Base-by-base conservation (phyloP, 331 rosid species). In the Telfairia occidentalis region DNA sequence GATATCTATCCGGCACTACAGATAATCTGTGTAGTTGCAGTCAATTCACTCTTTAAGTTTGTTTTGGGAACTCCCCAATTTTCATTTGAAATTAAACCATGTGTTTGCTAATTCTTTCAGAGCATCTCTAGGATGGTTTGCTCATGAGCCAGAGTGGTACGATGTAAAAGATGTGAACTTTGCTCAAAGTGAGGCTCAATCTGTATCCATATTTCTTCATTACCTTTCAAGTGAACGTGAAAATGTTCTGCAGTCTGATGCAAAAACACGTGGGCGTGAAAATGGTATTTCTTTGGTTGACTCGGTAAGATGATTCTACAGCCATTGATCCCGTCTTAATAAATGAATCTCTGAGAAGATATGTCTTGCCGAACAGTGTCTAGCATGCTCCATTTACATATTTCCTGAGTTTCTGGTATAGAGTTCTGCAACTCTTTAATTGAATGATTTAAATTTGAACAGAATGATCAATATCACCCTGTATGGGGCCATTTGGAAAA, bases 401-500 rank as follows among this genome's bases (percentile, higher is more conserved):
- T 11, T 66, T 2, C 35, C 73, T 0, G 2, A 40, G 73, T 66
- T 32, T 32, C 53, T 57, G 66, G 64, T 53, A 29, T 77, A 65
- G 73, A 79, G n/a, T 43, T 40, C 78, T 77, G 80, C 37, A 55
- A 69, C 84, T 65, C 30, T 71, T 24, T 52, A 75, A 32, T 38
- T 2, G 21, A 37, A 29, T 63, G 52, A 57, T 78, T 72, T 79
- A 65, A 78, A 61, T 77, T 9, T 80, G 57, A 78, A 74, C 90
- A 95, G 98, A 87, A 79, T 35, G 86, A 84, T 77, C 92, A 83
- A 58, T 59, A 76, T 84, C 98, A 95, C 80, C 98, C 98, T 65
- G 96, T 95, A 59, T 95, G 98, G 98, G 98, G 98, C 66, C 93
- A 87, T 85, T 84, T 91, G 86, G 97, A 90, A 76, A 92, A 87